Evolutionary conservation across 2,329 filamentous ascomycete species (phyloP), one percentile per base, ranked within the genome.

Genomic region (Colletotrichum limetticola): DNA sequence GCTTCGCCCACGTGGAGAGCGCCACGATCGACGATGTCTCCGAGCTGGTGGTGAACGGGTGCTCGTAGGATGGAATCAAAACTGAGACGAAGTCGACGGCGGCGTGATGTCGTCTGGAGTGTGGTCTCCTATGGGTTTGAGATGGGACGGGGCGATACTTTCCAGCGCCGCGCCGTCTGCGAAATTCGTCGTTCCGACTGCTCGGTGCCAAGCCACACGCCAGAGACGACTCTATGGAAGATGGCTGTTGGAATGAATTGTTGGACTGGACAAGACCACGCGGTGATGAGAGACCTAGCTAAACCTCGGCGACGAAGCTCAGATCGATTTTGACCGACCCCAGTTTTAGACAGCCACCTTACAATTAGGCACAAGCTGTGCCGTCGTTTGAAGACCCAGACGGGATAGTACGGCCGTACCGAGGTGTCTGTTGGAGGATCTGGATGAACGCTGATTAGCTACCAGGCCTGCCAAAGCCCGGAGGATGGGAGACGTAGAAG

Each of bases 1-100:
- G 22, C 62, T 42, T 56, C 35, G 19, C 30, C 49, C 71, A 71
- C 57, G 68, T 74, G 57, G 68, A 63, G 4, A 28, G 22, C 30
- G 52, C 58, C 68, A 68, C 42, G 28, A 61, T 71, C 35, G 26
- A 26, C 42, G 28, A 28, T 22, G 53, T 26, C 24, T 30, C 58
- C 16, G 3, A 26, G 30, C n/a, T 26, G 32, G 32, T 12, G 26
- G 42, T 19, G 53, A 46, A 30, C 42, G 26, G 26, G n/a, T 37
- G 22, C 12, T 67, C 5, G 35, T 49, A 14, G 42, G 42, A 56
- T 5, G 8, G 30, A 42, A 58, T 61, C 30, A 19, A 64, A 57
- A 52, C 60, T 19, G 14, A 28, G 60, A 59, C 32, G 28, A 46
- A 49, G 65, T 32, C 56, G 35, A 64, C 53, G 7, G 22, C 30